phyloP scores from a whole-genome alignment of 2,329 filamentous ascomycete genomes.

The Fusarium nanum region DNA sequence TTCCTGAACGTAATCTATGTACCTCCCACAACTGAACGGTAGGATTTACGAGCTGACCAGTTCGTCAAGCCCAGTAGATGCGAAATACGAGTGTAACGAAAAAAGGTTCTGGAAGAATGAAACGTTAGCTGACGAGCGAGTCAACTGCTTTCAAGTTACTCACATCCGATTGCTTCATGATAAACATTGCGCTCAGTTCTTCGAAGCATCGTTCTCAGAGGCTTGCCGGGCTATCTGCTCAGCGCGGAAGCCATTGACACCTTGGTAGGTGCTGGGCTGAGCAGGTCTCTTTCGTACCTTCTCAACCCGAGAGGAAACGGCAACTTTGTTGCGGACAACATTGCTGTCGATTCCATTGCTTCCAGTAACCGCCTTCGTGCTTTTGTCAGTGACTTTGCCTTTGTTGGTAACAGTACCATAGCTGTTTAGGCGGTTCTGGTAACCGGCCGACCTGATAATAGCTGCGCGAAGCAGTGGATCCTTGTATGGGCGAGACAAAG shows the following conservation, averaged over 20 bases:
- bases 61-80: neutral
- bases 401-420: conserved; percentile 34
- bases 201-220: neutral
- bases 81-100: neutral
- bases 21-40: neutral
- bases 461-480: conserved; percentile 48
- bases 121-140: neutral
- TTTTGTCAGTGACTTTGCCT: neutral
- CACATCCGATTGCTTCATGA: neutral
- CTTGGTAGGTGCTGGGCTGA: conserved; percentile 35
- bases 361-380: neutral
- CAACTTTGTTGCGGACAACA: neutral
- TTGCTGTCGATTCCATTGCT: neutral
- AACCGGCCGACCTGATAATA: conserved; percentile 45
- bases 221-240: neutral
- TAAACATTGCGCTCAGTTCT: neutral
- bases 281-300: conserved; percentile 13
- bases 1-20: neutral
- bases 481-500: conserved; percentile 26
- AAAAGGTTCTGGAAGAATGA: neutral
- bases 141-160: accelerated
- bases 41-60: neutral
- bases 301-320: neutral
- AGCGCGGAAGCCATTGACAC: conserved; percentile 46
- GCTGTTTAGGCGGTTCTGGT: conserved; percentile 36